Conservation (phyloP, 1,284 basidiomycete species). For the Boletus semigastroideus region DNA sequence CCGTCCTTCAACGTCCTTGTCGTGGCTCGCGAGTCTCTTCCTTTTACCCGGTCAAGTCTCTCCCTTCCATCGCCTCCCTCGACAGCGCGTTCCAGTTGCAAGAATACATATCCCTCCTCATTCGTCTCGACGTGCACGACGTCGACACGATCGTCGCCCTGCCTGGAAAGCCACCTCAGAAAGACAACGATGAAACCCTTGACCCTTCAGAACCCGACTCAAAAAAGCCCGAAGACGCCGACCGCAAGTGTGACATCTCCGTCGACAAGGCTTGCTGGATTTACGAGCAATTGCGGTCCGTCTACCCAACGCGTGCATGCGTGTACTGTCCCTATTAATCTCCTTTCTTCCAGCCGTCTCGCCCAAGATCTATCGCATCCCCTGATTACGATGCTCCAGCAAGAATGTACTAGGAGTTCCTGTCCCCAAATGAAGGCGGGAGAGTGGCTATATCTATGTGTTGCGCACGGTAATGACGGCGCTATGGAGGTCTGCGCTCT, state of each 20-base stretch:
- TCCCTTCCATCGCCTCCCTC: slow-evolving; percentile 67
- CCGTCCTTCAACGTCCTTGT: slow-evolving; percentile 57
- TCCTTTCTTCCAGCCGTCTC: slow-evolving; percentile 61
- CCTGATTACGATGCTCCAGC: slow-evolving; percentile 82
- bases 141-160: slow-evolving; percentile 80
- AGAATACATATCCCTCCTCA: slow-evolving; percentile 89
- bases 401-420: slow-evolving; percentile 77
- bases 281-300: slow-evolving; percentile 89
- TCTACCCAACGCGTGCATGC: slow-evolving; percentile 5
- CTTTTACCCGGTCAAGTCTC: slow-evolving; percentile 69
- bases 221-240: slow-evolving; percentile 40
- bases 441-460: slow-evolving; percentile 96
- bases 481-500: slow-evolving; percentile 63
- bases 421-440: slow-evolving; percentile 98
- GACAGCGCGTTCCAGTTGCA: slow-evolving; percentile 94
- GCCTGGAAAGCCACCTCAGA: slow-evolving; percentile 46
- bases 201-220: slow-evolving; percentile 40
- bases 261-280: slow-evolving; percentile 90
- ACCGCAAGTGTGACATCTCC: slow-evolving; percentile 48
- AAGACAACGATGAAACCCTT: slow-evolving; percentile 40
- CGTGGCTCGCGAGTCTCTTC: slow-evolving; percentile 74
- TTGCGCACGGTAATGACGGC: slow-evolving; percentile 82
- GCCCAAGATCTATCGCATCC: slow-evolving; percentile 91
- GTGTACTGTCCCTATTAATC: slow-evolving; percentile 4
- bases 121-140: slow-evolving; percentile 85